Evolutionary conservation across 1,284 basidiomycete species (phyloP).

Genomic region (Apiotrichum laibachii): DNA sequence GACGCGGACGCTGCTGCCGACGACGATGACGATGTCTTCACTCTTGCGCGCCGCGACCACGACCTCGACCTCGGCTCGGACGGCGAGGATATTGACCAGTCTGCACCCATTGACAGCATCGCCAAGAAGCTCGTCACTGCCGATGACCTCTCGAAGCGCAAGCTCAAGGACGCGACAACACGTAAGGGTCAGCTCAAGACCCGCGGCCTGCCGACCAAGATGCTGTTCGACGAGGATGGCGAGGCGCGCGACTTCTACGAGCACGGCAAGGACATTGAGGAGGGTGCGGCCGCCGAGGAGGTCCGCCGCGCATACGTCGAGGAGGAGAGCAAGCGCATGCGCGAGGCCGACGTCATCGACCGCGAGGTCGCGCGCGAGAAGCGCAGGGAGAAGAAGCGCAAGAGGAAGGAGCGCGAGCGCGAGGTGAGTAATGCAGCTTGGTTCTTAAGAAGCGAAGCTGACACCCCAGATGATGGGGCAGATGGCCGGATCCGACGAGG

Average conservation of each 20-base stretch:
- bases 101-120: not conserved
- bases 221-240: slow-evolving; percentile 85
- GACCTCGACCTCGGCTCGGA: slow-evolving; percentile 55
- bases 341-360: slow-evolving; percentile 68
- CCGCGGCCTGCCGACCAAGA: slow-evolving; percentile 60
- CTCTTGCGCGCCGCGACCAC: slow-evolving; percentile 86
- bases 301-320: slow-evolving; percentile 69
- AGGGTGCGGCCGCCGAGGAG: slow-evolving; percentile 63
- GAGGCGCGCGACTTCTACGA: slow-evolving; percentile 75
- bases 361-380: slow-evolving; percentile 81
- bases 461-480: slow-evolving; percentile 17
- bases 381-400: slow-evolving; percentile 77
- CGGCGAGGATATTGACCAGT: slow-evolving; percentile 47
- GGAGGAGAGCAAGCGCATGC: slow-evolving; percentile 68
- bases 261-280: slow-evolving; percentile 65
- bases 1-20: slow-evolving; percentile 55
- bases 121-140: slow-evolving; percentile 37
- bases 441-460: not conserved
- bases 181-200: slow-evolving; percentile 72
- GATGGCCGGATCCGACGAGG: slow-evolving; percentile 12
- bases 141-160: slow-evolving; percentile 60
- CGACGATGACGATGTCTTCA: slow-evolving; percentile 84
- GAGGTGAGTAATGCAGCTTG: slow-evolving; percentile 52
- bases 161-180: slow-evolving; percentile 67
- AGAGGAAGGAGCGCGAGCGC: slow-evolving; percentile 79